Conservation (phyloP, 148 eudicot genomes). For the Polygonum maritimum region DNA sequence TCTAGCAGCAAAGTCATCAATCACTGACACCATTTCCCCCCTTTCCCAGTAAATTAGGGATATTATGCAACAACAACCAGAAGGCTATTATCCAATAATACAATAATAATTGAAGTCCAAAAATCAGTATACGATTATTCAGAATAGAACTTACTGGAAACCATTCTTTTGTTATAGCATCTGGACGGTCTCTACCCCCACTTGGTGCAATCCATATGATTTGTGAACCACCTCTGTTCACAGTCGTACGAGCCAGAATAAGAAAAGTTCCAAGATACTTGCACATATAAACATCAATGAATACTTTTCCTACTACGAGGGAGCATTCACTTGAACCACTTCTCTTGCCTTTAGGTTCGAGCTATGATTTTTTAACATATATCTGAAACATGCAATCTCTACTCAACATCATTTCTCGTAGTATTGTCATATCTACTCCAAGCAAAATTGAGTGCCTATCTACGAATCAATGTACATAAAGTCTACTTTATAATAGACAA, state of each 20-base stretch:
- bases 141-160: constrained; percentile 46
- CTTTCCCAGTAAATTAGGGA: background rate
- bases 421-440: background rate
- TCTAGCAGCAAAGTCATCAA: background rate
- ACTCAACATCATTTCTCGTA: background rate
- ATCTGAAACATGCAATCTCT: background rate
- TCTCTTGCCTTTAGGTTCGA: background rate
- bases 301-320: background rate
- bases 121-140: background rate
- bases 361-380: background rate
- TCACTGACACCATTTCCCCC: background rate
- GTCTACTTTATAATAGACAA: constrained; percentile 2
- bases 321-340: background rate
- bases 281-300: background rate
- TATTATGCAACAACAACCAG: background rate
- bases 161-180: constrained; percentile 79
- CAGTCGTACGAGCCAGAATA: constrained; percentile 13
- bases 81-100: background rate
- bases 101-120: background rate
- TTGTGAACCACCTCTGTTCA: constrained; percentile 76
- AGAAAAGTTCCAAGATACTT: constrained; percentile 2
- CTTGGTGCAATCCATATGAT: constrained; percentile 99
- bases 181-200: constrained; percentile 99
- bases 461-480: background rate
- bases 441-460: constrained; percentile 1